Conservation (phyloP, 2,329 filamentous ascomycete genomes). For the Microthyrium microscopicum region DNA sequence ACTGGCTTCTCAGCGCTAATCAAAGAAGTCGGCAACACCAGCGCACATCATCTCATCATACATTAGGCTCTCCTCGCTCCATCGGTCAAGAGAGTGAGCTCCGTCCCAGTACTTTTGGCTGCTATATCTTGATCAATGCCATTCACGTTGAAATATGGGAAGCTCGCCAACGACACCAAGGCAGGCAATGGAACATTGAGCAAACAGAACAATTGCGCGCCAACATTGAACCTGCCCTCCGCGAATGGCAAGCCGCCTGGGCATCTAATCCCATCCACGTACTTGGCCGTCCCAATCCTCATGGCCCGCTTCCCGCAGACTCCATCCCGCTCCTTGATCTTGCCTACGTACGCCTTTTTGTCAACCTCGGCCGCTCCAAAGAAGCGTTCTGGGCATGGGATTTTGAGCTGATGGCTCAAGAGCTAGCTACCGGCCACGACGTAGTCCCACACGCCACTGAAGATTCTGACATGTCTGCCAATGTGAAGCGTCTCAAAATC, state of each 20-base stretch:
- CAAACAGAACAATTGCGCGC: conserved; percentile 94
- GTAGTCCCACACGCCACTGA: conserved; percentile 49
- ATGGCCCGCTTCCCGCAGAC: conserved; percentile 73
- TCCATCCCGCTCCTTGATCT: conserved; percentile 82
- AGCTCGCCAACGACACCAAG: conserved; percentile 76
- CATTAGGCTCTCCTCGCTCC: conserved; percentile 32
- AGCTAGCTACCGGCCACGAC: conserved; percentile 63
- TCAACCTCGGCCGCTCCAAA: conserved; percentile 82
- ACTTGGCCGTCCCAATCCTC: conserved; percentile 70
- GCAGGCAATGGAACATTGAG: conserved; percentile 73
- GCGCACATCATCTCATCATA: conserved; percentile 12
- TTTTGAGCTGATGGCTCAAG: conserved; percentile 80
- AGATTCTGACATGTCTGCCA: conserved; percentile 11
- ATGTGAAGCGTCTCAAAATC: too few species aligned
- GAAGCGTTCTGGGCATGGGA: conserved; percentile 90
- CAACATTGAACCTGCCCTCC: conserved; percentile 82
- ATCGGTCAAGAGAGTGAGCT: conserved; percentile 46
- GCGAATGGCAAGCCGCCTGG: conserved; percentile 92
- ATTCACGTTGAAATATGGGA: conserved; percentile 99
- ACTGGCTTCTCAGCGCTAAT: conserved; percentile 63
- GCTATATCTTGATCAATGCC: conserved; percentile 79
- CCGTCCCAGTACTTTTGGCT: conserved; percentile 79
- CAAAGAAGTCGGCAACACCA: conserved; percentile 36
- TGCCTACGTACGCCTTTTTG: conserved; percentile 81
- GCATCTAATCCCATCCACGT: conserved; percentile 71